A percentile compares a stretch with the other conserved stretches of the same genome.
These are phyloP conservation scores for Crucibulum laeve DNA, from an alignment of 768 basidiomycete species.

Conservation along the genomic window DNA sequence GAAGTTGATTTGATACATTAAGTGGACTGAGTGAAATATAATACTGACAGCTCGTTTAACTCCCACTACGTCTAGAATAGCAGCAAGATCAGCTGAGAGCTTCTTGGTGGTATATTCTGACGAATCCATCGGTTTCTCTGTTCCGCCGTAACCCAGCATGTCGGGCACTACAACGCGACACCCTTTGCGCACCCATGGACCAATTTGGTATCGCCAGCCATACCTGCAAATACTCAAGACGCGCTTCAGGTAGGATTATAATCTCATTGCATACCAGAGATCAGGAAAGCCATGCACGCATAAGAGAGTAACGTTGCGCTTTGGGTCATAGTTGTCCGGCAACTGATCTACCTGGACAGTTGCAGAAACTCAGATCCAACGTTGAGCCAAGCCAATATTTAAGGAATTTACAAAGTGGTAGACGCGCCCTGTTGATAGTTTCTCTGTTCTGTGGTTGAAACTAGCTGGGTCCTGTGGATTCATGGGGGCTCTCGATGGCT, in stretches of 20 bases:
- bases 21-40: background rate
- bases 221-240: conserved; percentile 36
- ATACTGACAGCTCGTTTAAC: conserved; percentile 50
- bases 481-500: conserved; percentile 19
- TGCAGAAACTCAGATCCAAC: background rate
- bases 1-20: background rate
- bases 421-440: conserved; percentile 52
- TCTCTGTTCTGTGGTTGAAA: conserved; percentile 51
- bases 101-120: conserved; percentile 56
- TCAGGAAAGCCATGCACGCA: conserved; percentile 84
- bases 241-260: background rate
- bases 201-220: conserved; percentile 74
- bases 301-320: conserved; percentile 49
- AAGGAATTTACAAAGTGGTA: conserved; percentile 56
- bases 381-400: background rate
- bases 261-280: conserved; percentile 26
- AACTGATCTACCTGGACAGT: conserved; percentile 47
- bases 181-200: conserved; percentile 59
- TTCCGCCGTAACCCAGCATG: conserved; percentile 64
- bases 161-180: conserved; percentile 61
- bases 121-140: conserved; percentile 54
- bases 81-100: conserved; percentile 59
- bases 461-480: conserved; percentile 33
- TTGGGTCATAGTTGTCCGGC: conserved; percentile 38
- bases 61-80: conserved; percentile 54